Conservation (phyloP, 2,329 filamentous ascomycete species). For the Fusarium tanahbumbuense region DNA sequence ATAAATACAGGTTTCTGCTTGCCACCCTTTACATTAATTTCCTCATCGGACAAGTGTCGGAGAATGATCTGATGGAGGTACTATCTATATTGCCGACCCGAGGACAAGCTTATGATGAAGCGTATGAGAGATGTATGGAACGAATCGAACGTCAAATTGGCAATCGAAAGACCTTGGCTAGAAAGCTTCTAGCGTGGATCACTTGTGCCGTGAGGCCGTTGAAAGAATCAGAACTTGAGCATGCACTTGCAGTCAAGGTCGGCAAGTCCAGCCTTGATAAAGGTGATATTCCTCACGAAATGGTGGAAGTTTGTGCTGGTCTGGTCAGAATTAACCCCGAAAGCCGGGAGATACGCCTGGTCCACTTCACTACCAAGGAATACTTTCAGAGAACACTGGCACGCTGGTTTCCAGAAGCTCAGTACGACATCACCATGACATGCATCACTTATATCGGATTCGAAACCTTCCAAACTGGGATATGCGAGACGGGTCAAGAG, state of each 20-base stretch:
- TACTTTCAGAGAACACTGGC: constrained; percentile 49
- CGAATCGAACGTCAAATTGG: constrained; percentile 52
- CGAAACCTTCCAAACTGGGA: background rate
- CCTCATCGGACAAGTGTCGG: background rate
- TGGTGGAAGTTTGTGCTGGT: constrained; percentile 55
- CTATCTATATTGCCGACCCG: background rate
- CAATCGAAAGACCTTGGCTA: constrained; percentile 52
- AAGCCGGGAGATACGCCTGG: constrained; percentile 54
- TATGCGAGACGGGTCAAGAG: background rate
- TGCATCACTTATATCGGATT: background rate
- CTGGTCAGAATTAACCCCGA: constrained; percentile 55
- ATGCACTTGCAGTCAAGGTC: constrained; percentile 55
- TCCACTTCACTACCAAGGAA: constrained; percentile 59
- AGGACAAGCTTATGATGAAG: constrained; percentile 2
- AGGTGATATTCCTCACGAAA: constrained; percentile 48
- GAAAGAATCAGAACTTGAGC: constrained; percentile 51
- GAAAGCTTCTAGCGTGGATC: constrained; percentile 55
- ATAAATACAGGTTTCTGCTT: background rate
- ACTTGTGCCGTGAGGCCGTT: constrained; percentile 51
- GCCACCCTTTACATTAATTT: background rate
- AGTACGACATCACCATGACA: background rate
- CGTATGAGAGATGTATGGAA: constrained; percentile 57
- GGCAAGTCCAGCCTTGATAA: constrained; percentile 46
- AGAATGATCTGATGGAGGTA: constrained; percentile 37
- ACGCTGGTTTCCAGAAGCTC: background rate